These are phyloP conservation scores for Suillus variegatus DNA, from an alignment of 768 basidiomycete species.

Conservation along the genomic window DNA sequence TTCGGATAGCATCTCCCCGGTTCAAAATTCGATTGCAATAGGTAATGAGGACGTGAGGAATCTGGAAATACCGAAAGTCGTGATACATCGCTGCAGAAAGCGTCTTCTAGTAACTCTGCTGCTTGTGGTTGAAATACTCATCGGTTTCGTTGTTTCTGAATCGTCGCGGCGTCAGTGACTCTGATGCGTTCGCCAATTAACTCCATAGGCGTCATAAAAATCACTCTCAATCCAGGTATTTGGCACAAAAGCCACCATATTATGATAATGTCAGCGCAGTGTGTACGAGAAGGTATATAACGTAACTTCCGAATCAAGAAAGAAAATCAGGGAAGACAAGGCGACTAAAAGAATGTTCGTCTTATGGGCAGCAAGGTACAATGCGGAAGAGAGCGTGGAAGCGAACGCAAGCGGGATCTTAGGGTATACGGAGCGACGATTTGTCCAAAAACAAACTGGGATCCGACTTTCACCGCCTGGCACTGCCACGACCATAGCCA, in stretches of 20 bases:
- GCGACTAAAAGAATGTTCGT: conserved; percentile 29
- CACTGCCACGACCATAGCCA: conserved; percentile 72
- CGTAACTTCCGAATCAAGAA: conserved; percentile 17
- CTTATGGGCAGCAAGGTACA: conserved; percentile 7
- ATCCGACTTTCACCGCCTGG: conserved; percentile 27
- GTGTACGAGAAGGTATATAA: conserved; percentile 16
- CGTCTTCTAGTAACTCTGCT: neutral
- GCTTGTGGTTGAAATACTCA: neutral
- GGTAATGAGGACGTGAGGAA: neutral
- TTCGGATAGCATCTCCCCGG: neutral
- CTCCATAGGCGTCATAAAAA: neutral
- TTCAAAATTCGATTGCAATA: neutral
- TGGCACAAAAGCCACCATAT: neutral
- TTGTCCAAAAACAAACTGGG: neutral
- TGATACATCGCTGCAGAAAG: neutral
- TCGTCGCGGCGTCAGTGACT: neutral
- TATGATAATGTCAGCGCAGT: conserved; percentile 9
- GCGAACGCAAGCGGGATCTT: conserved; percentile 17
- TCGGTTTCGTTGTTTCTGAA: neutral
- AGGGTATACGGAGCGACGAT: conserved; percentile 27
- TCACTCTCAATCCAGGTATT: neutral
- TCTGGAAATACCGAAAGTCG: neutral
- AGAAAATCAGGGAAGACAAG: conserved; percentile 11
- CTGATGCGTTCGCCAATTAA: neutral
- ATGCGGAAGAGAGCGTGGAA: conserved; percentile 12